A percentile compares a stretch with the other conserved stretches of the same genome.
Evolutionary conservation across 305 asterid genomes (phyloP).

Genomic region (Fraxinus baroniana): DNA sequence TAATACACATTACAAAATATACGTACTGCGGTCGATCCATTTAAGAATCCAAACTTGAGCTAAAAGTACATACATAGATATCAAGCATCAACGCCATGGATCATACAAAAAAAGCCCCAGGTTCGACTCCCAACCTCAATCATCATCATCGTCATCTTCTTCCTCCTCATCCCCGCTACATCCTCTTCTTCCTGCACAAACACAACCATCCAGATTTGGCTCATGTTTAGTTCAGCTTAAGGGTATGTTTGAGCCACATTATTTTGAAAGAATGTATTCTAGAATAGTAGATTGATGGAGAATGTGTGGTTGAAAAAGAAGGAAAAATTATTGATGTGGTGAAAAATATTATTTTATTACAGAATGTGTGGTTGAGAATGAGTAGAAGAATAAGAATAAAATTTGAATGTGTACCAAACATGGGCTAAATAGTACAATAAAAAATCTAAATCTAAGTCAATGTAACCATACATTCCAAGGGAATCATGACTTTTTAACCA

Average conservation of each 20-base stretch:
- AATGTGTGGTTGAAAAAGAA: no score
- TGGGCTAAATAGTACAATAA: background rate
- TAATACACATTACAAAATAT: slow-evolving; percentile 21
- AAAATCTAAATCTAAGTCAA: background rate
- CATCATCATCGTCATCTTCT: slow-evolving; percentile 41
- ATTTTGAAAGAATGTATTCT: no score
- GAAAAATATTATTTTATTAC: no score
- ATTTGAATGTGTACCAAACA: no score
- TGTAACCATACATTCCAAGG: background rate
- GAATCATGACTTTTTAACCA: background rate
- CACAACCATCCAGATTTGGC: background rate
- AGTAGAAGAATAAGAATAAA: no score
- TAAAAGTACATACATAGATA: slow-evolving; percentile 31
- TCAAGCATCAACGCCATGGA: slow-evolving; percentile 25
- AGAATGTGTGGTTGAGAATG: no score
- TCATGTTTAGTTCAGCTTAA: background rate
- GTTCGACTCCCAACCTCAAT: slow-evolving; percentile 28
- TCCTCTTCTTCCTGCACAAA: slow-evolving; percentile 50
- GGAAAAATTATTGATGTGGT: no score
- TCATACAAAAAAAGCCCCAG: slow-evolving; percentile 22
- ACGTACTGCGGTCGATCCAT: slow-evolving; percentile 20
- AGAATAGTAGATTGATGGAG: no score
- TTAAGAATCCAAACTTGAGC: slow-evolving; percentile 32
- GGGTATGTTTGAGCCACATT: no score
- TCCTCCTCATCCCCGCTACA: slow-evolving; percentile 40